Percentiles rank a stretch among this genome's conserved stretches.
phyloP scores from a whole-genome alignment of 345 rosid genomes.

The Acer negundo region DNA sequence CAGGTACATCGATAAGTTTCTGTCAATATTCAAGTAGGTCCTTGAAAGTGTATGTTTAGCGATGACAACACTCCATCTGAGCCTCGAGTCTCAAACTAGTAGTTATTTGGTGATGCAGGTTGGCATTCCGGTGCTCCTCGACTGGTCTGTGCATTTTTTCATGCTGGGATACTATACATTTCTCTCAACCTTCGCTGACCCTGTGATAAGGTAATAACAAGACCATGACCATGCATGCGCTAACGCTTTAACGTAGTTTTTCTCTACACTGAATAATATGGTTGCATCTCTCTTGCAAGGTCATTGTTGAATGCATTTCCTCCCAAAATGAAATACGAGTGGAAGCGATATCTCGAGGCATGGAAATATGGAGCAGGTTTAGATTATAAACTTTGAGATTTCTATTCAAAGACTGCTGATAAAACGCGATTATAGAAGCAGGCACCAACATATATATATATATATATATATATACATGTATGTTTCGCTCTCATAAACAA shows the following conservation, averaged over 20 bases:
- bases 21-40: too few species aligned
- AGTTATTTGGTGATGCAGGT: constrained; percentile 44
- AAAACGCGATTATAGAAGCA: background rate
- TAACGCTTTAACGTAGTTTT: background rate
- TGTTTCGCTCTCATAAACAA: background rate
- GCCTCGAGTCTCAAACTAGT: background rate
- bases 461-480: background rate
- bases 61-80: too few species aligned
- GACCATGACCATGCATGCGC: too few species aligned
- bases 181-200: constrained; percentile 74
- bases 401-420: background rate
- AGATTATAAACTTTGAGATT: constrained; percentile 66
- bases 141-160: constrained; percentile 85
- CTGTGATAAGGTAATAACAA: constrained; percentile 60
- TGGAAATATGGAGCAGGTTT: constrained; percentile 90
- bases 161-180: constrained; percentile 84
- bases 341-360: constrained; percentile 82
- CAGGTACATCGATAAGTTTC: constrained; percentile 49
- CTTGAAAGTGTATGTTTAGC: too few species aligned
- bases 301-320: constrained; percentile 54
- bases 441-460: background rate
- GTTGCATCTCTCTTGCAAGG: constrained; percentile 38
- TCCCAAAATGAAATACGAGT: constrained; percentile 52
- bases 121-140: constrained; percentile 70
- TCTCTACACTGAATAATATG: constrained; percentile 12